These are phyloP conservation scores for Penicillium simplicissimum DNA, from an alignment of 495 filamentous ascomycete genomes.

Conservation along the genomic window DNA sequence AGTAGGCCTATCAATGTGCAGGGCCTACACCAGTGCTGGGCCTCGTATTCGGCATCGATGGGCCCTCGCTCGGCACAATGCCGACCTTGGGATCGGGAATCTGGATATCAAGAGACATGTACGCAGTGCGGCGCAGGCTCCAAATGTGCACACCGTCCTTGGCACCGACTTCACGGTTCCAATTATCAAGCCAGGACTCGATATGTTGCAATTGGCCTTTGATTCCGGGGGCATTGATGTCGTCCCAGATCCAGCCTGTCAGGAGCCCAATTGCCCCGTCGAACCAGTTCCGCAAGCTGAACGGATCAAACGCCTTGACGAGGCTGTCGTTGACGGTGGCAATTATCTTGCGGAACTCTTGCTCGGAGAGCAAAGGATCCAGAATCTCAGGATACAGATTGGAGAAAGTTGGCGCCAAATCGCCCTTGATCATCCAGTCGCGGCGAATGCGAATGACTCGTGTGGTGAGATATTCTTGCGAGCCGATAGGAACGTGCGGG, in stretches of 20 bases:
- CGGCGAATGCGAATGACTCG: conserved; percentile 87
- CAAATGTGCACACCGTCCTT: conserved; percentile 68
- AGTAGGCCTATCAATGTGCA: conserved; percentile 16
- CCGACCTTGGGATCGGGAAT: conserved; percentile 78
- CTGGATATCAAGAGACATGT: conserved; percentile 86
- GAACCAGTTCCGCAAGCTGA: conserved; percentile 65
- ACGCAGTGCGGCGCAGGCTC: conserved; percentile 76
- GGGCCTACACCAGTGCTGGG: conserved; percentile 38
- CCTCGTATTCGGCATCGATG: conserved; percentile 41
- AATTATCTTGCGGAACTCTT: conserved; percentile 79
- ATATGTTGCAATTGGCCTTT: conserved; percentile 67
- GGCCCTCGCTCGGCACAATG: conserved; percentile 43
- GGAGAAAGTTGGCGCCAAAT: conserved; percentile 89
- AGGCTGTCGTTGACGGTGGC: conserved; percentile 74
- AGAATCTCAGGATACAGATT: conserved; percentile 96
- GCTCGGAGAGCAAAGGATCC: conserved; percentile 76
- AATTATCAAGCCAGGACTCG: conserved; percentile 77
- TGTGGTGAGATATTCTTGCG: conserved; percentile 70
- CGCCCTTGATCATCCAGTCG: conserved; percentile 87
- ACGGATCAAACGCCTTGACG: conserved; percentile 72
- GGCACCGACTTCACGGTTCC: conserved; percentile 67
- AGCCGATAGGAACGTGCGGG: conserved; percentile 79
- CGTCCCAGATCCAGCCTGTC: conserved; percentile 94
- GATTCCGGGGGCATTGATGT: conserved; percentile 69
- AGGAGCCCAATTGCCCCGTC: conserved; percentile 74